Conservation (phyloP, 495 filamentous ascomycete species). For the Chlorociboria aeruginascens region DNA sequence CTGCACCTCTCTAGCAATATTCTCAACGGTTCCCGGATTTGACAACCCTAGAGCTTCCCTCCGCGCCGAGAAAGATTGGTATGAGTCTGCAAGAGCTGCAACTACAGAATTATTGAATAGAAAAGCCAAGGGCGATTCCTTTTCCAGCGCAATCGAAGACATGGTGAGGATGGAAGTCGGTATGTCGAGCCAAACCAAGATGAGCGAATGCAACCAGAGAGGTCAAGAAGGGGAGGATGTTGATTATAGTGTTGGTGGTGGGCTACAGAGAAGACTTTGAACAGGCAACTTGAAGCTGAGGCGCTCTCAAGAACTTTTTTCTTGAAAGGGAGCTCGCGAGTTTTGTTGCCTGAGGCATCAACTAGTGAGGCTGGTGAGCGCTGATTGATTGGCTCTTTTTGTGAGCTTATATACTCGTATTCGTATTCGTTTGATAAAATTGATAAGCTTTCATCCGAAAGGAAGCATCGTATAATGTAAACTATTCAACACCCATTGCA, state of each 20-base stretch:
- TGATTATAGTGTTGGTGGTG: not conserved
- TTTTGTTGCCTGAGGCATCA: not conserved
- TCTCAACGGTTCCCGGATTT: conserved; percentile 88
- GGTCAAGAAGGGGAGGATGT: not conserved
- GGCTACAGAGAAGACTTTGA: not conserved
- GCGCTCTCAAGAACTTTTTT: conserved; percentile 3
- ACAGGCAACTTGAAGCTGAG: not conserved
- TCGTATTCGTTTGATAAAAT: too few relatives aligned
- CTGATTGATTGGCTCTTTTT: too few relatives aligned
- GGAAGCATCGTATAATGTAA: too few relatives aligned
- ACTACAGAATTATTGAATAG: conserved; percentile 61
- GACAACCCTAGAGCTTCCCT: conserved; percentile 76
- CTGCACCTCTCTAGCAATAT: conserved; percentile 82
- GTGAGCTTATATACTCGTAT: too few relatives aligned
- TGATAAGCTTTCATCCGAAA: too few relatives aligned
- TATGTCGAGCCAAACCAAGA: not conserved
- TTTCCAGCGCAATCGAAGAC: conserved; percentile 21
- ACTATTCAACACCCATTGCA: too few relatives aligned
- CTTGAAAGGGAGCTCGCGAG: not conserved
- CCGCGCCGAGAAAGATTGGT: conserved; percentile 70
- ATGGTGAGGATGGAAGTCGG: conserved; percentile 1
- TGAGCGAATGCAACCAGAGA: not conserved
- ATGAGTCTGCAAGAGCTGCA: conserved; percentile 60
- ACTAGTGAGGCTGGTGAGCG: not conserved
- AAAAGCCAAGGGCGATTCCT: conserved; percentile 49